Evolutionary conservation across 2,329 filamentous ascomycete species (phyloP), one percentile per base, ranked within the genome.

Genomic region (Onygena corvina): DNA sequence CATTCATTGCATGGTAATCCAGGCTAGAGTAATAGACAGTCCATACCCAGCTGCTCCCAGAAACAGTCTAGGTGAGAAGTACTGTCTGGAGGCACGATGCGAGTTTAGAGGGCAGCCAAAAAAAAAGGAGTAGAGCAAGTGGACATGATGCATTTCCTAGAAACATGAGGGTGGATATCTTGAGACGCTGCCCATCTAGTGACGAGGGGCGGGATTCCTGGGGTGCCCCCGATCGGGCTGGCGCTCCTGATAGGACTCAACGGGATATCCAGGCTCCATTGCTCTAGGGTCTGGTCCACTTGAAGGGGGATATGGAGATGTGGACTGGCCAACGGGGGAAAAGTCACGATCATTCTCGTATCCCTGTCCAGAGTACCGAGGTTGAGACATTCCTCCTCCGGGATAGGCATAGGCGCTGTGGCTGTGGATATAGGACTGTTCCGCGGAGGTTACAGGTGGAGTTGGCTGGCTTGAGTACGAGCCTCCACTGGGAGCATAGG

Each of bases 301-400:
- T 46, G 62, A 67, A 48, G 66, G 52, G 53, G 67, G 64, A 56
- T 69, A 69, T 46, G 60, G 56, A 54, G 67, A 68, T 56, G 64
- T 64, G 49, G 66, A 61, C 36, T 66, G 64, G 50, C 64, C 64
- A 36, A 62, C 64, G 40, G 64, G 63, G 53, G 66, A 62, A 56
- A 68, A 69, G 30, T 70, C 67, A 52, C 61, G 52, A 42, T 69
- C 65, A 47, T 64, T 57, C 51, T 70, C 66, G 63, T 68, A 68
- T 53, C 61, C 62, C 51, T 65, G 63, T 42, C 66, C 67, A 45
- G 66, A 55, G 53, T 68, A 69, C 31, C 67, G 64, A 50, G 67
- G 67, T 53, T 65, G 65, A 63, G 60, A 64, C 60, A 55, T 63
- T 59, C 56, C 56, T 46, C 53, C 46, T 11, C 27, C 27, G 38